A percentile compares a stretch with the other conserved stretches of the same genome.
These are phyloP conservation scores for Hypoxylon sp. DNA, from an alignment of 2,329 filamentous ascomycete species.

Conservation along the genomic window DNA sequence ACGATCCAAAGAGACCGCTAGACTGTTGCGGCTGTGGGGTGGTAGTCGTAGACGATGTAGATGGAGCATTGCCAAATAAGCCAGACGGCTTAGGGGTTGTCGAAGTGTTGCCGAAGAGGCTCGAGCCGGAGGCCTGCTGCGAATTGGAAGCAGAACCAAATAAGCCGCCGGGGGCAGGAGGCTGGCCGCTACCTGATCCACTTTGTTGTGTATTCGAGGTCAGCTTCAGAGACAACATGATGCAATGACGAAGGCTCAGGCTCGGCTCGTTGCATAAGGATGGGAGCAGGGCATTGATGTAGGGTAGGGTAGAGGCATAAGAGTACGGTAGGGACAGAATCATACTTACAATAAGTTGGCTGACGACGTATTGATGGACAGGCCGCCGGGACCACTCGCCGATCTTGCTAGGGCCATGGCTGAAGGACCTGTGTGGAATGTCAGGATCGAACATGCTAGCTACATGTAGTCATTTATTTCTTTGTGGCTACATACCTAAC, in stretches of 20 bases:
- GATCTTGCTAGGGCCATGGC: slow-evolving; percentile 69
- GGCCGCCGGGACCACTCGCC: slow-evolving; percentile 71
- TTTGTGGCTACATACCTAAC: slow-evolving; percentile 9
- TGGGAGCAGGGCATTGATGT: slow-evolving; percentile 14
- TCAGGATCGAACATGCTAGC: background rate
- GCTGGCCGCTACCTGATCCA: slow-evolving; percentile 54
- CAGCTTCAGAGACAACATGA: slow-evolving; percentile 31
- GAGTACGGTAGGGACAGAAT: background rate
- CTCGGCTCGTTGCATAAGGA: slow-evolving; percentile 11
- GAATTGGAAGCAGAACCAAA: slow-evolving; percentile 50
- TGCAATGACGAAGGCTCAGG: slow-evolving; percentile 25
- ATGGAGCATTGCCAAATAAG: slow-evolving; percentile 53
- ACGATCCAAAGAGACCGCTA: slow-evolving; percentile 54
- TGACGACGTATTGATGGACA: slow-evolving; percentile 75
- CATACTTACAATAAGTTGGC: slow-evolving; percentile 70
- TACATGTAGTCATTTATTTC: background rate
- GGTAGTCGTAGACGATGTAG: slow-evolving; percentile 44
- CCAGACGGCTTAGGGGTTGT: slow-evolving; percentile 49
- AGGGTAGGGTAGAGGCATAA: slow-evolving; percentile 29
- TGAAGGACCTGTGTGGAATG: slow-evolving; percentile 17
- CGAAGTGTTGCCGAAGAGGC: slow-evolving; percentile 45
- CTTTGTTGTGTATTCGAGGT: slow-evolving; percentile 43
- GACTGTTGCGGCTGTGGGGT: slow-evolving; percentile 53
- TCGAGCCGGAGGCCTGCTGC: slow-evolving; percentile 40
- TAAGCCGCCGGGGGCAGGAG: slow-evolving; percentile 54